phyloP scores from a whole-genome alignment of 1,284 basidiomycete genomes.

The Phellopilus nigrolimitatus region DNA sequence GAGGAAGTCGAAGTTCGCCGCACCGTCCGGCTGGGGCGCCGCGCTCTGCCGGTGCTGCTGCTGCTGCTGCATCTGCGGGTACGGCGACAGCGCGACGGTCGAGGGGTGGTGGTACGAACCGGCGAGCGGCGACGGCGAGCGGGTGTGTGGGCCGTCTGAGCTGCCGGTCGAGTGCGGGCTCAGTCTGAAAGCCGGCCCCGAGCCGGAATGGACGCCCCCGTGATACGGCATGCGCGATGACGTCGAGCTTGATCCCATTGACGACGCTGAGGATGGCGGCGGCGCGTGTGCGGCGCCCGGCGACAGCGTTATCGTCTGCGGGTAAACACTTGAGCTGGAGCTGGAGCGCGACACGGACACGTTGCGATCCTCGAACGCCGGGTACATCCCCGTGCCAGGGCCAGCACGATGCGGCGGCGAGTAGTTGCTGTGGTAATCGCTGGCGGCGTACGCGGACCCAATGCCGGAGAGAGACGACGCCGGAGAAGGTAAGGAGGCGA shows the following conservation, averaged over 20 bases:
- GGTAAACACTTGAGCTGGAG: constrained; percentile 20
- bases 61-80: no score
- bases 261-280: constrained; percentile 23
- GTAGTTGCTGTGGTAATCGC: constrained; percentile 6
- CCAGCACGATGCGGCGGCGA: constrained; percentile 14
- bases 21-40: constrained; percentile 32
- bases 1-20: constrained; percentile 50
- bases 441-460: constrained; percentile 15
- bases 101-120: constrained; percentile 24
- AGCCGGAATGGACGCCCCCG: constrained; percentile 24
- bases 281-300: constrained; percentile 25
- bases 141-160: constrained; percentile 6
- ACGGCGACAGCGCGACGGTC: constrained; percentile 30
- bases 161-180: constrained; percentile 21
- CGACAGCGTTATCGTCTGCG: constrained; percentile 18
- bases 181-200: constrained; percentile 27
- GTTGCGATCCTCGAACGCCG: constrained; percentile 23
- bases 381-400: constrained; percentile 29
- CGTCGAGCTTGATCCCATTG: no score
- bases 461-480: constrained; percentile 23
- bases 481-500: constrained; percentile 35
- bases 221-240: constrained; percentile 2
- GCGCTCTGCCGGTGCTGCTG: constrained; percentile 22
- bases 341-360: constrained; percentile 13
- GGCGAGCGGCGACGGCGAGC: constrained; percentile 19